phyloP scores from a whole-genome alignment of 2,329 filamentous ascomycete species.

The Seiridium cupressi region DNA sequence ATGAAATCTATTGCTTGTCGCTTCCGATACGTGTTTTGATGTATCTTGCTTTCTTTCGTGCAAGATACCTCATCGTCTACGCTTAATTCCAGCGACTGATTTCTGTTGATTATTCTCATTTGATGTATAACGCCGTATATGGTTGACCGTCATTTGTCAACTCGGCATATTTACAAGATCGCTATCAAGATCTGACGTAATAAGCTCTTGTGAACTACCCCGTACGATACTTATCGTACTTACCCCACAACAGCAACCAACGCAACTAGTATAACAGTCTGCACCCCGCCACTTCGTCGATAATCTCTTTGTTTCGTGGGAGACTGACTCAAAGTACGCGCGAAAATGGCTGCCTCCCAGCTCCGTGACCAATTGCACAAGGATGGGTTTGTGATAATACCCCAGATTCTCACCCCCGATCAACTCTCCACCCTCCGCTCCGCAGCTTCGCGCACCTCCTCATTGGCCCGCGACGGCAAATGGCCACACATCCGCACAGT shows the following conservation, averaged over 20 bases:
- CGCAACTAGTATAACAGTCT: too few relatives aligned
- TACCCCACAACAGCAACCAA: too few relatives aligned
- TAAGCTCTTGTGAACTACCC: not conserved
- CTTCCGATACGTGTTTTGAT: too few relatives aligned
- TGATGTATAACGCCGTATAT: too few relatives aligned
- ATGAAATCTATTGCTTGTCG: too few relatives aligned
- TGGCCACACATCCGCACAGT: slow-evolving; percentile 85
- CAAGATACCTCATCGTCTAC: too few relatives aligned
- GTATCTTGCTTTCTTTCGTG: too few relatives aligned
- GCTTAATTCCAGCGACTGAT: not conserved
- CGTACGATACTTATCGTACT: not conserved
- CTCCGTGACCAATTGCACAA: slow-evolving; percentile 56
- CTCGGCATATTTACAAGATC: not conserved
- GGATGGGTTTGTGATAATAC: slow-evolving; percentile 76
- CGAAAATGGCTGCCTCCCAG: slow-evolving; percentile 1
- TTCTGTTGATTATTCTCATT: not conserved
- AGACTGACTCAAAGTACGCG: not conserved
- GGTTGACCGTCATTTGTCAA: too few relatives aligned
- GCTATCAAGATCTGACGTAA: not conserved
- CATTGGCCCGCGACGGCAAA: slow-evolving; percentile 62
- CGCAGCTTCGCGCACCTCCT: slow-evolving; percentile 56
- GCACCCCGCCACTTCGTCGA: too few relatives aligned
- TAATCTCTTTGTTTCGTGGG: too few relatives aligned
- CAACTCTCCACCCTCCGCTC: slow-evolving; percentile 59
- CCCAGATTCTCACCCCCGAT: slow-evolving; percentile 55